Evolutionary conservation across 2,329 filamentous ascomycete species (phyloP), one percentile per base, ranked within the genome.

Genomic region (Trichoderma koningiopsis): DNA sequence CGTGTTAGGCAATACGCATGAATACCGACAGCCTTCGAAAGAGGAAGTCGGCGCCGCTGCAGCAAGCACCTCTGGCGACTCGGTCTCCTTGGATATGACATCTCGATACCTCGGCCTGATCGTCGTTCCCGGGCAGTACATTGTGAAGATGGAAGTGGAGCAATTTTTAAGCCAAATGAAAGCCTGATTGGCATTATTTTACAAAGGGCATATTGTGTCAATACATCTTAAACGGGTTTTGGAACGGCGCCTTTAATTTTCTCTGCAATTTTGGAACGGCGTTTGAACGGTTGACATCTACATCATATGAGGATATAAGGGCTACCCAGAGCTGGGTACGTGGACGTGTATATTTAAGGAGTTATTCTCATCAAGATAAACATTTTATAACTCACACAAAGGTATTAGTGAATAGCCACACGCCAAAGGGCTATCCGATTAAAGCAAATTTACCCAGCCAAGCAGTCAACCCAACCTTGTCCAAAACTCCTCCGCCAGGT

Each of bases 91-190:
- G 66, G 87, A 93, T 74, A 92, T 97, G 89, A 91, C 88, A 31
- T 94, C 92, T 73, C 89, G 96, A 66, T 97, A 93, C 77, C 87
- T 99, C 27, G 96, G 96, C 0, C 82, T 98, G 31, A 89, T 99
- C 3, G 94, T 97, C 29, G 88, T 99, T 4, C 96, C 96, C 0
- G 94, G 95, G 0, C 84, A 91, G 73, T 89, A 97, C 77, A 92
- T 99, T 73, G 89, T 86, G 70, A 95, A 91, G 82, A 93, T 99
- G 75, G 94, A 97, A 79, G 84, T 96, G 58, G 94, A 98, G 77
- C 91, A 95, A 72, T 91, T 90, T 76, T 80, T 81, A 1, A 89
- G 88, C 71, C 87, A 89, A 75, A 75, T 84, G 63, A 80, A 71
- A 71, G 16, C 55, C 69, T 35, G 68, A 35, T 8, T 33, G 72